phyloP scores from a whole-genome alignment of 225 moss, liverwort and hornwort species.

The Asterella californica region DNA sequence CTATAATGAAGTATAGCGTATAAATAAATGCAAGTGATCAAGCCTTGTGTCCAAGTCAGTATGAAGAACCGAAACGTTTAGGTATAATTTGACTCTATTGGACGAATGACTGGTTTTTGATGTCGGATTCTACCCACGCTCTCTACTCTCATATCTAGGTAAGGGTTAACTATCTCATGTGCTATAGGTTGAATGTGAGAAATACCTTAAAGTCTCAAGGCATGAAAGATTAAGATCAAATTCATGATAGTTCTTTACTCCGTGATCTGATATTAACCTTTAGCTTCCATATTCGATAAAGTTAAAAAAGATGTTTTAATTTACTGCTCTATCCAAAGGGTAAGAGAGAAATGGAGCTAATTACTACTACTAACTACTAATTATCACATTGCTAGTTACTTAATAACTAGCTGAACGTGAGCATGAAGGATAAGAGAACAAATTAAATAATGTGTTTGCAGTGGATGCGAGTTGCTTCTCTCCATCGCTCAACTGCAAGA shows the following conservation, averaged over 20 bases:
- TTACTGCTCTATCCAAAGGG: too few species aligned
- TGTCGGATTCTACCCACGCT: not conserved
- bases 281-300: too few species aligned
- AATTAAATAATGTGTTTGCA: constrained; percentile 93
- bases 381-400: too few species aligned
- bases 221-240: too few species aligned
- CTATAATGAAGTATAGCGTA: not conserved
- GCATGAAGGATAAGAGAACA: not conserved
- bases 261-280: too few species aligned
- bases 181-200: not conserved
- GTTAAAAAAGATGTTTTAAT: too few species aligned
- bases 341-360: too few species aligned
- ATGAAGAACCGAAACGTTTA: too few species aligned
- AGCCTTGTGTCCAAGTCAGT: not conserved
- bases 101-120: not conserved
- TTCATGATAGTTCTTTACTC: too few species aligned
- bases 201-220: too few species aligned
- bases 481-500: constrained; percentile 82
- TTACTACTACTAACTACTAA: too few species aligned
- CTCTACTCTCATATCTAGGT: too few species aligned
- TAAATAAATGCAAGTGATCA: not conserved
- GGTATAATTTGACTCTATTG: not conserved
- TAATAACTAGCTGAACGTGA: not conserved
- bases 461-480: constrained; percentile 98
- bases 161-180: not conserved